phyloP scores from a whole-genome alignment of 2,329 filamentous ascomycete species.

The Dothiorella sarmentorum region DNA sequence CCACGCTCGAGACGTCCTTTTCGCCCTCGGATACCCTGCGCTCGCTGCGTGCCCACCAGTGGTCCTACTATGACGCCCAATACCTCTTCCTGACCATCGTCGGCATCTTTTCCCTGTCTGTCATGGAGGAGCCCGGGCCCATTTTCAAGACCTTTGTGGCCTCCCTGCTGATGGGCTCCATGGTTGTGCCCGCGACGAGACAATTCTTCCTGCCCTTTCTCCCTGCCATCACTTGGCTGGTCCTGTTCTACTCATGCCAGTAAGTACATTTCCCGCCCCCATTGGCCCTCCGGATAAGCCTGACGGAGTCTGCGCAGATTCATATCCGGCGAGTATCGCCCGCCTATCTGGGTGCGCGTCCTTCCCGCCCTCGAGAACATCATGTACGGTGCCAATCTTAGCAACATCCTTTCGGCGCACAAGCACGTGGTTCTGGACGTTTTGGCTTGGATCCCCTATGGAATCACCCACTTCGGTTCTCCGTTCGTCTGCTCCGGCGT shows the following conservation, averaged over 20 bases:
- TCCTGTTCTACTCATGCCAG: constrained; percentile 92
- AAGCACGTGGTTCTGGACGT: constrained; percentile 80
- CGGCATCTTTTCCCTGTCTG: constrained; percentile 74
- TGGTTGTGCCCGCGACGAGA: constrained; percentile 77
- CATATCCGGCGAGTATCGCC: constrained; percentile 82
- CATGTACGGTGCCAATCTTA: constrained; percentile 90
- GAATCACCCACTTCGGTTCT: constrained; percentile 82
- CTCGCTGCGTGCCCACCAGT: constrained; percentile 72
- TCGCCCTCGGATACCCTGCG: constrained; percentile 74
- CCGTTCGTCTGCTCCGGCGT: constrained; percentile 74
- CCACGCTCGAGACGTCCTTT: constrained; percentile 75
- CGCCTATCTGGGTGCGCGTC: constrained; percentile 92
- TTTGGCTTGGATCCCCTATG: constrained; percentile 90
- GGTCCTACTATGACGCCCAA: constrained; percentile 80
- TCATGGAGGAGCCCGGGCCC: constrained; percentile 76
- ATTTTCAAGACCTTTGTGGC: constrained; percentile 72
- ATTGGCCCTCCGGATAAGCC: not conserved
- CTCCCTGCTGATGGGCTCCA: constrained; percentile 62
- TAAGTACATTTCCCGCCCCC: constrained; percentile 51
- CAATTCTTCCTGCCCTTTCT: constrained; percentile 90
- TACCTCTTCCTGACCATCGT: constrained; percentile 72
- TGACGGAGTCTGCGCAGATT: constrained; percentile 57
- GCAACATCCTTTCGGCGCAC: constrained; percentile 90
- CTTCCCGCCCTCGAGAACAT: constrained; percentile 94
- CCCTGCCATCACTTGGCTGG: constrained; percentile 78